Evolutionary conservation across 768 basidiomycete species (phyloP).

Genomic region (Pleurotus pulmonarius): DNA sequence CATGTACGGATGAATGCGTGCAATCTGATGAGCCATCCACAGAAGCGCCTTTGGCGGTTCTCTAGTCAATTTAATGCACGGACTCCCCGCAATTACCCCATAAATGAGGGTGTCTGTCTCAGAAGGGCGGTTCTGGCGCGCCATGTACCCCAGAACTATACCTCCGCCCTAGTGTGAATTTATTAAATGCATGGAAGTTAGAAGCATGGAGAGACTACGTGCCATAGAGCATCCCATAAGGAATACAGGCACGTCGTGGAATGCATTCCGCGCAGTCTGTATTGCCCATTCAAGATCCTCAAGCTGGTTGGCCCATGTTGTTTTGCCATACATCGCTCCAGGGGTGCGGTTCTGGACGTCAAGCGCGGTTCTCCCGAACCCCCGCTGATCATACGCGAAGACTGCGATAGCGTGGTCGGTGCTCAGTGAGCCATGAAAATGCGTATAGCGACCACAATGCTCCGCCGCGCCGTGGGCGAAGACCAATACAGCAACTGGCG

Average conservation of each 20-base stretch:
- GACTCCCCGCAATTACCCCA: slow-evolving; percentile 67
- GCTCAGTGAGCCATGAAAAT: slow-evolving; percentile 52
- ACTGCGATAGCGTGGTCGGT: slow-evolving; percentile 54
- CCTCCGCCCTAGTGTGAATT: slow-evolving; percentile 58
- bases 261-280: slow-evolving; percentile 38
- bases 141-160: slow-evolving; percentile 57
- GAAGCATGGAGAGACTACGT: slow-evolving; percentile 11
- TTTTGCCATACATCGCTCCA: slow-evolving; percentile 57
- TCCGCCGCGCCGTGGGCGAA: slow-evolving; percentile 79
- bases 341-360: slow-evolving; percentile 56
- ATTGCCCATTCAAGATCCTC: slow-evolving; percentile 72
- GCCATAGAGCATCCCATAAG: slow-evolving; percentile 82
- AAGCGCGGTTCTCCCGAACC: slow-evolving; percentile 71
- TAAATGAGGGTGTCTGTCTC: slow-evolving; percentile 35
- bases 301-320: slow-evolving; percentile 58
- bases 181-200: neutral
- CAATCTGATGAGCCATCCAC: slow-evolving; percentile 48
- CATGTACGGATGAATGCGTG: slow-evolving; percentile 43
- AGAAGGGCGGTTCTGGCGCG: slow-evolving; percentile 34
- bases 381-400: slow-evolving; percentile 77
- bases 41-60: slow-evolving; percentile 51
- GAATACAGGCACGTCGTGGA: slow-evolving; percentile 54
- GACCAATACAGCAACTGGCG: slow-evolving; percentile 54
- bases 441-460: slow-evolving; percentile 65
- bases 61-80: slow-evolving; percentile 57